Conservation (phyloP, 768 basidiomycete species). For the Amanita molliuscula region DNA sequence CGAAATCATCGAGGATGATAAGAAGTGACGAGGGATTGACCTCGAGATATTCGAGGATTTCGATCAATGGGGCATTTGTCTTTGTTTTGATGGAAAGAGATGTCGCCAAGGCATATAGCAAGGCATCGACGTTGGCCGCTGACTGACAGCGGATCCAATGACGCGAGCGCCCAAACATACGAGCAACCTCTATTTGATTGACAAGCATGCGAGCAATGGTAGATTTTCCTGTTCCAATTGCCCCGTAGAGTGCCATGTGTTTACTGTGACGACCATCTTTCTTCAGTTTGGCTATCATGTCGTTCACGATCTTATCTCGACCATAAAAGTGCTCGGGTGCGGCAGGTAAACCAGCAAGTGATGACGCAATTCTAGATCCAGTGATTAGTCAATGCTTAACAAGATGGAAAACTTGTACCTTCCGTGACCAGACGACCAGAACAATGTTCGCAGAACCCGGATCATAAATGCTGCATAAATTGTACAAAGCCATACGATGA, state of each 20-base stretch:
- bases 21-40: not conserved
- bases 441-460: not conserved
- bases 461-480: not conserved
- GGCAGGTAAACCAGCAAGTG: not conserved
- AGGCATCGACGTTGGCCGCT: not conserved
- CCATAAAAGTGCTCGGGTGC: not conserved
- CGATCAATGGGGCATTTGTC: not conserved
- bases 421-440: not conserved
- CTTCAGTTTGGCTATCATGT: not conserved
- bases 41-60: not conserved
- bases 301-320: not conserved
- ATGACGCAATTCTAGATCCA: not conserved
- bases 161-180: not conserved
- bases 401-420: not conserved
- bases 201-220: not conserved
- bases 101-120: not conserved
- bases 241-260: not conserved
- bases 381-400: not conserved
- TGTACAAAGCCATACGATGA: not conserved
- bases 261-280: not conserved
- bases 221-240: not conserved
- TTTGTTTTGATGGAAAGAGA: not conserved
- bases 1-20: not conserved
- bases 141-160: slow-evolving; percentile 1
- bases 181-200: not conserved